phyloP scores from a whole-genome alignment of 805 yeast species.

The Kodamaea kaohsiungensis region DNA sequence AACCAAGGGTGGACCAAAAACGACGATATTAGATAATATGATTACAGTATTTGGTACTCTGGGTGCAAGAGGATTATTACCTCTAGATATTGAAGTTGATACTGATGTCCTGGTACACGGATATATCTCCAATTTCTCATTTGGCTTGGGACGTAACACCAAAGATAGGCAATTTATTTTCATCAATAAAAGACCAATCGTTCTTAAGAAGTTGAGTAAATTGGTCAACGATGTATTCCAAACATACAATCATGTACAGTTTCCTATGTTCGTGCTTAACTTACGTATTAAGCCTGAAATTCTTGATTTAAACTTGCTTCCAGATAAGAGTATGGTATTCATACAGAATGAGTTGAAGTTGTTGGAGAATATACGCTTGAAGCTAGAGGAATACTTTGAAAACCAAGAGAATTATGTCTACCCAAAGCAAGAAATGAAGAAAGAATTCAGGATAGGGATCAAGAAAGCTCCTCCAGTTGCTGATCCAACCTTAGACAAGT shows the following conservation, averaged over 20 bases:
- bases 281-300: slow-evolving; percentile 50
- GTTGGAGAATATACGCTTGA: slow-evolving; percentile 54
- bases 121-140: slow-evolving; percentile 69
- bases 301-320: slow-evolving; percentile 87
- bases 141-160: slow-evolving; percentile 67
- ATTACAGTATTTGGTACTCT: slow-evolving; percentile 70
- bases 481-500: slow-evolving; percentile 6
- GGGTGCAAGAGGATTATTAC: slow-evolving; percentile 57
- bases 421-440: slow-evolving; percentile 1
- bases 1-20: slow-evolving; percentile 54
- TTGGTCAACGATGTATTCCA: slow-evolving; percentile 74
- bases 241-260: slow-evolving; percentile 68
- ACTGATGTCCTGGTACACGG: slow-evolving; percentile 52
- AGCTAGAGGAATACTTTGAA: slow-evolving; percentile 50
- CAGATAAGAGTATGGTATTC: slow-evolving; percentile 79
- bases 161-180: slow-evolving; percentile 75
- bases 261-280: slow-evolving; percentile 69
- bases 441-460: not conserved
- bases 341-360: slow-evolving; percentile 66
- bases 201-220: slow-evolving; percentile 53
- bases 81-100: slow-evolving; percentile 45
- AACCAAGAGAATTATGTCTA: slow-evolving; percentile 26
- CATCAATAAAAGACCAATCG: slow-evolving; percentile 76
- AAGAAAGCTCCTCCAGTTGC: not conserved
- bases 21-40: slow-evolving; percentile 50